Percentiles rank a stretch among this genome's conserved stretches.
Evolutionary conservation across 177 flowering plant species (phyloP).

Genomic region (Vitis hybrid): DNA sequence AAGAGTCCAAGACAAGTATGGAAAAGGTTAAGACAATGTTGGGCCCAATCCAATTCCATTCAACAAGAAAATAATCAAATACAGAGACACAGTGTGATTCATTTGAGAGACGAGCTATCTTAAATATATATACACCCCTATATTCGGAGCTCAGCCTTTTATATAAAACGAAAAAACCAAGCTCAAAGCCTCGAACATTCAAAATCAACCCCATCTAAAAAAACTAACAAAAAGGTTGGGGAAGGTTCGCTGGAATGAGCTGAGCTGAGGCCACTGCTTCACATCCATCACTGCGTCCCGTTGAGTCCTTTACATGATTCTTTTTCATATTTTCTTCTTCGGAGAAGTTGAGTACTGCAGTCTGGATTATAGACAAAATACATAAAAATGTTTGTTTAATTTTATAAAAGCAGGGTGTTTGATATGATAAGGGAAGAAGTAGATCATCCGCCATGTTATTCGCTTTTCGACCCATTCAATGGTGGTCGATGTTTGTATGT

Average conservation of each 20-base stretch:
- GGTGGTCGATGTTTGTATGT: not conserved
- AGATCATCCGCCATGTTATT: not conserved
- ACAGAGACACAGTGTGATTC: too few relatives aligned
- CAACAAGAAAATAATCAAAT: too few relatives aligned
- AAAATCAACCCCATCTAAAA: not conserved
- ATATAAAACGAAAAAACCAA: slow-evolving; percentile 29
- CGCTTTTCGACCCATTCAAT: not conserved
- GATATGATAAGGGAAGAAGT: too few relatives aligned
- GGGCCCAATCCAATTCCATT: too few relatives aligned
- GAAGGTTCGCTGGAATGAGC: not conserved
- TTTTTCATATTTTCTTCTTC: too few relatives aligned
- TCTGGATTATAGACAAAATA: not conserved
- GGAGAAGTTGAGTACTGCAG: too few relatives aligned
- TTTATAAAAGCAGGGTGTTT: too few relatives aligned
- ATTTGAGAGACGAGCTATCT: too few relatives aligned
- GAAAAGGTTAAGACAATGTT: too few relatives aligned
- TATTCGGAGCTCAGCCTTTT: slow-evolving; percentile 12
- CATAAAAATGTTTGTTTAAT: not conserved
- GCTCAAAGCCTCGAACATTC: not conserved
- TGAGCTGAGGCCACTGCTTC: not conserved
- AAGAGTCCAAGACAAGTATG: too few relatives aligned
- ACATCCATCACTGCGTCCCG: too few relatives aligned
- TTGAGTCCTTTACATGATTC: too few relatives aligned
- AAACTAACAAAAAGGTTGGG: not conserved
- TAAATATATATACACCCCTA: slow-evolving; percentile 8